phyloP scores from a whole-genome alignment of 306 rosid species.

The Ormosia semicastrata region DNA sequence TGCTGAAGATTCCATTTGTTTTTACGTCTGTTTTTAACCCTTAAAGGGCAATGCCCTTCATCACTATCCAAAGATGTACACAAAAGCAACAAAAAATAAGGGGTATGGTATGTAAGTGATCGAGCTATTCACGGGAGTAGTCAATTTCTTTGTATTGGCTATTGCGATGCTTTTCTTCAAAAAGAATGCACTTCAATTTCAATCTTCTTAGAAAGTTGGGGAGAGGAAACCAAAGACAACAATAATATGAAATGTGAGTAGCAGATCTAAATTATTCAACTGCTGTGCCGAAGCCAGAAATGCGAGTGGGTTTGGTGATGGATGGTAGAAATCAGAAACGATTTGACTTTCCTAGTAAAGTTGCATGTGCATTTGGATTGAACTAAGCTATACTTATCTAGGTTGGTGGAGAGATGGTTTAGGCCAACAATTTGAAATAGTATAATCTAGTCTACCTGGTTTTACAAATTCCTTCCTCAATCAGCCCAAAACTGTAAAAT shows the following conservation, averaged over 20 bases:
- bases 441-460: background rate
- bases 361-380: background rate
- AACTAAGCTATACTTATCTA: background rate
- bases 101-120: background rate
- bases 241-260: background rate
- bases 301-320: conserved; percentile 21
- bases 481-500: background rate
- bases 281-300: conserved; percentile 5
- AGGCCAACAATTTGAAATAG: conserved; percentile 26
- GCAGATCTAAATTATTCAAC: conserved; percentile 27
- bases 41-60: background rate
- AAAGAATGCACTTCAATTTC: background rate
- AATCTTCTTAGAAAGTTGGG: background rate
- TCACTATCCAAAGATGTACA: background rate
- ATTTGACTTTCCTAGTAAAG: conserved; percentile 11
- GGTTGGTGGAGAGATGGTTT: conserved; percentile 1
- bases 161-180: background rate
- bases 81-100: background rate
- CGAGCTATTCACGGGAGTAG: background rate
- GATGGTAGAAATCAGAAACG: conserved; percentile 3
- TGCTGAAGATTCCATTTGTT: background rate
- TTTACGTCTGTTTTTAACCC: background rate
- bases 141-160: background rate
- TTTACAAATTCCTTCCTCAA: background rate
- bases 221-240: background rate